Conservation (phyloP, 495 filamentous ascomycete species). For the Penicillium canariense region DNA sequence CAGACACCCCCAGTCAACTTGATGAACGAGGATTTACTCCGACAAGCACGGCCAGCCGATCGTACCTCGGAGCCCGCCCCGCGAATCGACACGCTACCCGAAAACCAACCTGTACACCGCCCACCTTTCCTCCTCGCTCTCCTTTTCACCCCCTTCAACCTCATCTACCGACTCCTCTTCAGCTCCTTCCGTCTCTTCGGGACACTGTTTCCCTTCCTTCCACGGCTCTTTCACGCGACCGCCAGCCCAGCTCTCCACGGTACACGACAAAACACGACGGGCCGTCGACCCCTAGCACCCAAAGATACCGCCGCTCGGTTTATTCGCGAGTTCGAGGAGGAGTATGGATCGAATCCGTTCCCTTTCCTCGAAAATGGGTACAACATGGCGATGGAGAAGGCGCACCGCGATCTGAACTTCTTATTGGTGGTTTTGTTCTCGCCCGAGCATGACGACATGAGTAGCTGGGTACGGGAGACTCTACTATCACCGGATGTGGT, state of each 20-base stretch:
- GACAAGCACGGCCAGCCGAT: slow-evolving; percentile 33
- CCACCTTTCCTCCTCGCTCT: slow-evolving; percentile 73
- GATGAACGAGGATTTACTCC: slow-evolving; percentile 61
- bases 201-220: slow-evolving; percentile 77
- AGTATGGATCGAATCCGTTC: slow-evolving; percentile 69
- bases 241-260: slow-evolving; percentile 48
- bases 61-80: slow-evolving; percentile 59
- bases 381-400: slow-evolving; percentile 81
- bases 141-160: slow-evolving; percentile 76
- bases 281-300: slow-evolving; percentile 71
- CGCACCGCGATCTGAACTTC: slow-evolving; percentile 89
- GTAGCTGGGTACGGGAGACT: slow-evolving; percentile 77
- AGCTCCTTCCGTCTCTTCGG: slow-evolving; percentile 63
- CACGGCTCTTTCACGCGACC: slow-evolving; percentile 59
- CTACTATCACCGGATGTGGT: slow-evolving; percentile 72
- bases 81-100: slow-evolving; percentile 72
- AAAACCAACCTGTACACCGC: slow-evolving; percentile 58
- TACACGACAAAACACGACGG: slow-evolving; percentile 60
- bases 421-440: slow-evolving; percentile 80
- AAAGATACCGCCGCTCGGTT: slow-evolving; percentile 87
- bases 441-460: slow-evolving; percentile 90
- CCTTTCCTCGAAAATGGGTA: slow-evolving; percentile 83
- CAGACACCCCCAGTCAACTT: slow-evolving; percentile 50
- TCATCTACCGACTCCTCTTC: slow-evolving; percentile 67
- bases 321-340: slow-evolving; percentile 89